These are phyloP conservation scores for Cladosporium oxysporum DNA, from an alignment of 2,329 filamentous ascomycete genomes.

Conservation along the genomic window DNA sequence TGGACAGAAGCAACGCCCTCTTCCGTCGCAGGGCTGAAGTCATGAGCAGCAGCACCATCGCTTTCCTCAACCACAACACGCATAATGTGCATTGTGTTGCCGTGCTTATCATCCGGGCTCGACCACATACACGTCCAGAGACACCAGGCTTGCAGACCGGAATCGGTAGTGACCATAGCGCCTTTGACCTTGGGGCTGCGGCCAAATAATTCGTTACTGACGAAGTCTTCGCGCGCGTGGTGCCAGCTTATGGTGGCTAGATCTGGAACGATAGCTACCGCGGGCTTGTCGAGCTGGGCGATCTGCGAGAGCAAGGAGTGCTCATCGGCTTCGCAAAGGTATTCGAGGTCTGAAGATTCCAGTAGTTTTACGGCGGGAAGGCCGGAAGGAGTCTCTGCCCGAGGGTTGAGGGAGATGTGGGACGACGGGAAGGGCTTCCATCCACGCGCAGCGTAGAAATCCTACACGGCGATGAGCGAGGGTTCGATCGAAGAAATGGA, in stretches of 20 bases:
- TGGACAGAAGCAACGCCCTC: slow-evolving; percentile 25
- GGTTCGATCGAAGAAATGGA: slow-evolving; percentile 8
- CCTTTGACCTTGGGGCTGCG: slow-evolving; percentile 65
- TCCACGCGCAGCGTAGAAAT: slow-evolving; percentile 74
- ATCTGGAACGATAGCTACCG: slow-evolving; percentile 69
- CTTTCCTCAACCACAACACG: slow-evolving; percentile 66
- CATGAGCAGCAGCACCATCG: slow-evolving; percentile 13
- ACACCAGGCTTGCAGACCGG: slow-evolving; percentile 67
- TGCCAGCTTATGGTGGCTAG: slow-evolving; percentile 72
- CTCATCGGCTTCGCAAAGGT: slow-evolving; percentile 66
- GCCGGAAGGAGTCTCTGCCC: slow-evolving; percentile 27
- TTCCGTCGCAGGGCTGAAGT: slow-evolving; percentile 30
- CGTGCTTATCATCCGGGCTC: slow-evolving; percentile 56
- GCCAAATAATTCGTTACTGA: slow-evolving; percentile 64
- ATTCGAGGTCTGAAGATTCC: slow-evolving; percentile 60
- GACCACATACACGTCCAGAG: slow-evolving; percentile 69
- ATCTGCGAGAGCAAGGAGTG: slow-evolving; percentile 59
- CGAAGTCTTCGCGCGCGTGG: slow-evolving; percentile 77
- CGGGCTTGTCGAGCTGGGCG: slow-evolving; percentile 35
- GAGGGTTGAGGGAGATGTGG: slow-evolving; percentile 66
- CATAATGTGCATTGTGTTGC: slow-evolving; percentile 70
- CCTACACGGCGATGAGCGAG: slow-evolving; percentile 31
- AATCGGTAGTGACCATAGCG: slow-evolving; percentile 59
- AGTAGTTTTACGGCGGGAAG: slow-evolving; percentile 41
- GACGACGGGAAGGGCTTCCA: slow-evolving; percentile 75